phyloP scores from a whole-genome alignment of 306 rosid genomes.

The Lotus japonicus region DNA sequence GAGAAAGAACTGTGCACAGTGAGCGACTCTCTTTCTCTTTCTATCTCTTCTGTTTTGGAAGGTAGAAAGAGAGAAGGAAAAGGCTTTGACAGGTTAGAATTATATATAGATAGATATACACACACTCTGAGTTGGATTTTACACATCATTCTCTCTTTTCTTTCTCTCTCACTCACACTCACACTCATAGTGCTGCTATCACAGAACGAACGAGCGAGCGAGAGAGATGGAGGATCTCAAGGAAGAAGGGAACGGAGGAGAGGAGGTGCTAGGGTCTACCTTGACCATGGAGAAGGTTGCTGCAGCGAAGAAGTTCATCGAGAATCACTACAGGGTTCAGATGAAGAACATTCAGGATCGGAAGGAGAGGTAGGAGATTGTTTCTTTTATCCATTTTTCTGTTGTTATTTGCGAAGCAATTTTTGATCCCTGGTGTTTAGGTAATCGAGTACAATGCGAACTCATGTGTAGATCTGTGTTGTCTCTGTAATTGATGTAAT shows the following conservation, averaged over 20 bases:
- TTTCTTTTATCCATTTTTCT: neutral
- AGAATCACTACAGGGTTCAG: conserved; percentile 95
- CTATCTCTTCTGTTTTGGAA: neutral
- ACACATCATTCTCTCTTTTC: conserved; percentile 23
- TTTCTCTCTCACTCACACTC: conserved; percentile 25
- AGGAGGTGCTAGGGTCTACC: conserved; percentile 77
- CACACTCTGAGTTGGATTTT: conserved; percentile 24
- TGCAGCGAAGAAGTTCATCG: conserved; percentile 94
- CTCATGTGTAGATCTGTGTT: conserved; percentile 38
- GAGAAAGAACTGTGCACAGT: conserved; percentile 29
- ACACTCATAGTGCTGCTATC: conserved; percentile 15
- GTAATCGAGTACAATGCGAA: conserved; percentile 25
- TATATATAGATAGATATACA: conserved; percentile 21
- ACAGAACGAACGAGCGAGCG: neutral
- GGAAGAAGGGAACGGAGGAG: conserved; percentile 49
- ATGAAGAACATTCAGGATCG: conserved; percentile 95
- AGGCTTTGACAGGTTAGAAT: conserved; percentile 27
- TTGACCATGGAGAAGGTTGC: conserved; percentile 99
- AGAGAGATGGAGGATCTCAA: conserved; percentile 70
- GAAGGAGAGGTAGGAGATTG: conserved; percentile 98
- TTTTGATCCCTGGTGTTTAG: conserved; percentile 11
- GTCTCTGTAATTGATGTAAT: conserved; percentile 20
- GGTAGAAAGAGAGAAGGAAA: conserved; percentile 23
- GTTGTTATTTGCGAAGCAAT: conserved; percentile 9
- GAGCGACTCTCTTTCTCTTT: neutral